Conservation (phyloP, 371 early-diverging fungal genomes). For the Apophysomyces ossiformis region DNA sequence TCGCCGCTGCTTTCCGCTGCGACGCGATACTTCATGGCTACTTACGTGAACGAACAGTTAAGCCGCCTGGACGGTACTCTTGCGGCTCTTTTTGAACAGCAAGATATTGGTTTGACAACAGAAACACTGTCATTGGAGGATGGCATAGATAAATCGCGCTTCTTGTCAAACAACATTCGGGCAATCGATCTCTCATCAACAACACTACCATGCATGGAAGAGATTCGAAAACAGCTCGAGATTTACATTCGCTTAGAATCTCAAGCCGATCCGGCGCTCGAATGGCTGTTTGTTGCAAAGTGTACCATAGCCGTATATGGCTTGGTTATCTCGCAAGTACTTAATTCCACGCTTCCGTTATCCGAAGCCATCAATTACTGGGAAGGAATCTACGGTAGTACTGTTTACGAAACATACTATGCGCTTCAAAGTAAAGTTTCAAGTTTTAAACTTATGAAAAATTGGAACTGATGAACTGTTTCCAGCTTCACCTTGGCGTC, state of each 20-base stretch:
- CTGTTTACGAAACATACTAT: slow-evolving; percentile 53
- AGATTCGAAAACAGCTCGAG: slow-evolving; percentile 24
- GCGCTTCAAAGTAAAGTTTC: slow-evolving; percentile 60
- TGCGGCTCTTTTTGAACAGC: slow-evolving; percentile 15
- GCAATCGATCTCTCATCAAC: slow-evolving; percentile 31
- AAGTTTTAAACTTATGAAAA: neutral
- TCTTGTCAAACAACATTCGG: slow-evolving; percentile 36
- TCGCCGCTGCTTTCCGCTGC: neutral
- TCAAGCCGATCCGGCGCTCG: slow-evolving; percentile 32
- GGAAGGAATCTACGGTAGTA: slow-evolving; percentile 62
- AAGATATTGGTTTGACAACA: slow-evolving; percentile 12
- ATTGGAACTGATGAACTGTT: neutral
- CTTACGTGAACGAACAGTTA: slow-evolving; percentile 29
- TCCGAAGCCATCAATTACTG: slow-evolving; percentile 73
- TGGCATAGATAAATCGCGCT: slow-evolving; percentile 22
- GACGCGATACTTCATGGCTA: slow-evolving; percentile 11
- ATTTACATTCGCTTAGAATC: slow-evolving; percentile 18
- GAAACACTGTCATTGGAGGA: slow-evolving; percentile 16
- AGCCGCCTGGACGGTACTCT: slow-evolving; percentile 20
- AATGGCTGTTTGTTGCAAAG: slow-evolving; percentile 63
- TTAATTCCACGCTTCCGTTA: slow-evolving; percentile 67
- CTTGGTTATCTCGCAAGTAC: slow-evolving; percentile 57
- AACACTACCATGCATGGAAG: slow-evolving; percentile 24
- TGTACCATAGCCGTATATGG: slow-evolving; percentile 67
- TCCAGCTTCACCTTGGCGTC: slow-evolving; percentile 54